These are phyloP conservation scores for Jaltomata sinuosa DNA, from an alignment of 257 asterid species.

Conservation along the genomic window DNA sequence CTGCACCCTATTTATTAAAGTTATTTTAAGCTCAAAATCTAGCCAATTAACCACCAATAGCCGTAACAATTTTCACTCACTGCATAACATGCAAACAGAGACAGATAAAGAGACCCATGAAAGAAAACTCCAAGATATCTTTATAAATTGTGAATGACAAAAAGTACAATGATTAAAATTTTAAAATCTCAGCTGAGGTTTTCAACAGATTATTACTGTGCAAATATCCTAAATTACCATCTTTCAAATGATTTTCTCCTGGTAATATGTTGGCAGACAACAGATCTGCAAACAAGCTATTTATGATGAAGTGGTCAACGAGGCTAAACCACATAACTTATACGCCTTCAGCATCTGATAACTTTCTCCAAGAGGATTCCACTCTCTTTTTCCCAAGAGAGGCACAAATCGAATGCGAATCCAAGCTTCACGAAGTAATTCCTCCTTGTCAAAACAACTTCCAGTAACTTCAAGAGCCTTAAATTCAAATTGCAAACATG, in stretches of 20 bases:
- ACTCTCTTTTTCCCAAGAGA: background rate
- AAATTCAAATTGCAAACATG: conserved; percentile 3
- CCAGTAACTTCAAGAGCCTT: conserved; percentile 1
- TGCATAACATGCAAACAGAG: background rate
- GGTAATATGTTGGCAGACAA: background rate
- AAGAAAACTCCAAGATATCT: background rate
- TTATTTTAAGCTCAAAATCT: background rate
- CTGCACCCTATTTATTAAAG: background rate
- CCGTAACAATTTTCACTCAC: background rate
- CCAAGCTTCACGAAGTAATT: background rate
- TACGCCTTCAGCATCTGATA: background rate
- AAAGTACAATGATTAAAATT: background rate
- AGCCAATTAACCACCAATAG: background rate
- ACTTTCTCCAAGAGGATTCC: background rate
- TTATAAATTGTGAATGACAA: background rate
- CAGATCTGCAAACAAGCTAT: background rate
- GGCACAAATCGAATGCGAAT: background rate
- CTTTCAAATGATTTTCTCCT: background rate
- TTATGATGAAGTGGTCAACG: background rate
- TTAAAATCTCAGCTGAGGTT: background rate
- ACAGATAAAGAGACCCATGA: background rate
- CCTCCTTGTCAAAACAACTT: background rate
- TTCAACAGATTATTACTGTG: background rate
- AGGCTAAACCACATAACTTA: background rate
- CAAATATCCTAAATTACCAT: background rate